A percentile compares a stretch with the other conserved stretches of the same genome.
Evolutionary conservation across 805 yeast species (phyloP).

Genomic region (Kregervanrija pseudodelftensis): DNA sequence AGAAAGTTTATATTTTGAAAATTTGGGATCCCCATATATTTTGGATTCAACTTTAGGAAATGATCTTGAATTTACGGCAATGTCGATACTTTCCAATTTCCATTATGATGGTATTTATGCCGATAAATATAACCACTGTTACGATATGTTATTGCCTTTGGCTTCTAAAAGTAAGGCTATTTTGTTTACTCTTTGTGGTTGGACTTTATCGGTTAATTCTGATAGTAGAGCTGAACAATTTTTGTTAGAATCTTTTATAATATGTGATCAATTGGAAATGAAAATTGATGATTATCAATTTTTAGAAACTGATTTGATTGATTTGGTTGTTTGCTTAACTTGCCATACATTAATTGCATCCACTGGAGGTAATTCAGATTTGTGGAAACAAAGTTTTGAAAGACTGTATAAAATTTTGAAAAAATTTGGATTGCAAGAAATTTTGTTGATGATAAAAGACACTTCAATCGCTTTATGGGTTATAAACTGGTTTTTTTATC

Average conservation of each 20-base stretch:
- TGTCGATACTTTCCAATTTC: slow-evolving; percentile 6
- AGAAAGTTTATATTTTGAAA: neutral
- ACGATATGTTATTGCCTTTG: slow-evolving; percentile 9
- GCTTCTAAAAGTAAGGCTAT: slow-evolving; percentile 7
- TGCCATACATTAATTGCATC: slow-evolving; percentile 15
- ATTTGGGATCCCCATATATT: neutral
- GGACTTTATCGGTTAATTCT: slow-evolving; percentile 7
- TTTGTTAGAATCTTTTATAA: slow-evolving; percentile 5
- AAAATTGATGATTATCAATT: neutral
- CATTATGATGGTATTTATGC: slow-evolving; percentile 2
- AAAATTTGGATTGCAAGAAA: slow-evolving; percentile 10
- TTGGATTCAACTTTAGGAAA: neutral
- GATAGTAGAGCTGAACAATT: slow-evolving; percentile 5
- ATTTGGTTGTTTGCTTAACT: slow-evolving; percentile 12
- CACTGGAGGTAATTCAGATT: slow-evolving; percentile 12
- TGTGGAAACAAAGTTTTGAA: slow-evolving; percentile 17
- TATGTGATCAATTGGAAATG: slow-evolving; percentile 1
- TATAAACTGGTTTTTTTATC: slow-evolving; percentile 17
- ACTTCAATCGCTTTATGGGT: slow-evolving; percentile 12
- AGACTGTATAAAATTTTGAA: slow-evolving; percentile 8
- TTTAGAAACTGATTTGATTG: slow-evolving; percentile 7
- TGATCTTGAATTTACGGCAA: slow-evolving; percentile 7
- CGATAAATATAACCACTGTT: slow-evolving; percentile 9
- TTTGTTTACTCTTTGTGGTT: slow-evolving; percentile 11
- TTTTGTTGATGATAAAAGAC: slow-evolving; percentile 7